Percentiles rank a stretch among this genome's conserved stretches.
These are phyloP conservation scores for Globisporangium spiculum DNA, from an alignment of 352 stramenopile species.

Conservation along the genomic window DNA sequence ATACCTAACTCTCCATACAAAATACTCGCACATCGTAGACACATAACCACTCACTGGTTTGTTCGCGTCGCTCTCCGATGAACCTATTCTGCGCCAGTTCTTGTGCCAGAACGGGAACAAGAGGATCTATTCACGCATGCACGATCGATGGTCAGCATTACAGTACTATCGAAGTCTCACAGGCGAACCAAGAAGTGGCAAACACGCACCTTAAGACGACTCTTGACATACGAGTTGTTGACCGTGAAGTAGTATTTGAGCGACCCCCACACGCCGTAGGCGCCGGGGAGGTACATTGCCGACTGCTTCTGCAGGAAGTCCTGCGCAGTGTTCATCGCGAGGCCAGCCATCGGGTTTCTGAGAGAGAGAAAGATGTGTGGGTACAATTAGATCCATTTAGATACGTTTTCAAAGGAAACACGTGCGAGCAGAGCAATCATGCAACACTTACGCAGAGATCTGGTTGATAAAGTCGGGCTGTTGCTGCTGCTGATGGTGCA, in stretches of 20 bases:
- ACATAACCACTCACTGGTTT: conserved; percentile 36
- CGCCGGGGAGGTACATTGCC: conserved; percentile 73
- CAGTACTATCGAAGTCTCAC: background rate
- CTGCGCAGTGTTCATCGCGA: conserved; percentile 83
- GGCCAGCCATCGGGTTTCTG: conserved; percentile 83
- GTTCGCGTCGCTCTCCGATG: conserved; percentile 54
- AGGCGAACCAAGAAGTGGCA: background rate
- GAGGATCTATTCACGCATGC: conserved; percentile 50
- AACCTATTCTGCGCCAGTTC: conserved; percentile 80
- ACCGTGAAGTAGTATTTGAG: conserved; percentile 91
- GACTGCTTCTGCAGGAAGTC: conserved; percentile 84
- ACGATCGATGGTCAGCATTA: background rate
- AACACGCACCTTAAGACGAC: conserved; percentile 66
- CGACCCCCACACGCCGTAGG: conserved; percentile 74
- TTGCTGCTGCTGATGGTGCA: conserved; percentile 32
- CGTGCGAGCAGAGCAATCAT: background rate
- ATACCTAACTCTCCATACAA: background rate
- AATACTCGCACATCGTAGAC: background rate
- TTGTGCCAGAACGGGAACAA: conserved; percentile 86
- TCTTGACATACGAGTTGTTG: conserved; percentile 89
- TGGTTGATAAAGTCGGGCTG: conserved; percentile 77
- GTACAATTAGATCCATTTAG: background rate
- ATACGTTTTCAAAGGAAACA: background rate
- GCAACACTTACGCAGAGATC: conserved; percentile 46
- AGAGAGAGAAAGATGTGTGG: background rate